phyloP scores from a whole-genome alignment of 1,284 basidiomycete genomes.

The Takashimella tepidaria region DNA sequence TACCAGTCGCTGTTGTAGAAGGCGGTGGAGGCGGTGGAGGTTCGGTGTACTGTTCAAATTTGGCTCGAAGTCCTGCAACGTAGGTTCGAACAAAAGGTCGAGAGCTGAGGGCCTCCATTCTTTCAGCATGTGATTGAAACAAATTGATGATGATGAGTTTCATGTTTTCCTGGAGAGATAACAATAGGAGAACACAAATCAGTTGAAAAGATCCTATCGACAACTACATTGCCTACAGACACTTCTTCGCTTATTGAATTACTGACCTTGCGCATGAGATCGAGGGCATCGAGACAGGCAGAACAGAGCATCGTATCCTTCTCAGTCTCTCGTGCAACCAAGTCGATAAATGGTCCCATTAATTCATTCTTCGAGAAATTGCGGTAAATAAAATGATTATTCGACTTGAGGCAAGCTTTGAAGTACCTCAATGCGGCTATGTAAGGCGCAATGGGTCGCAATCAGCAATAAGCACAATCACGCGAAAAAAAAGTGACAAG shows the following conservation, averaged over 20 bases:
- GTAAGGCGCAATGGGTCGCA: slow-evolving; percentile 9
- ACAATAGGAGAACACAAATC: too few relatives aligned
- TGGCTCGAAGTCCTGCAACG: slow-evolving; percentile 58
- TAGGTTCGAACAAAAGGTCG: slow-evolving; percentile 36
- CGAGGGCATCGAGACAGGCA: slow-evolving; percentile 92
- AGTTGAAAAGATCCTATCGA: too few relatives aligned
- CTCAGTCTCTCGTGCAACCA: slow-evolving; percentile 72
- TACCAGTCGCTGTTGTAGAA: slow-evolving; percentile 49
- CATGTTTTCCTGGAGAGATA: slow-evolving; percentile 73
- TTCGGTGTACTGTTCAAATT: slow-evolving; percentile 89
- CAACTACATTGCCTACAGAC: too few relatives aligned
- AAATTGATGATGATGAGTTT: slow-evolving; percentile 78
- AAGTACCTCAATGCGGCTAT: slow-evolving; percentile 86
- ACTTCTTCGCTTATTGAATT: too few relatives aligned
- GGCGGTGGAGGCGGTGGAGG: slow-evolving; percentile 56
- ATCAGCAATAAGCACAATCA: too few relatives aligned
- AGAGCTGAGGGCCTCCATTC: slow-evolving; percentile 62
- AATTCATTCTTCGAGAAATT: slow-evolving; percentile 82
- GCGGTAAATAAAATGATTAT: slow-evolving; percentile 78
- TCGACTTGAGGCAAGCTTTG: slow-evolving; percentile 73
- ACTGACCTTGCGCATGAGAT: slow-evolving; percentile 74
- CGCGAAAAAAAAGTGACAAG: too few relatives aligned
- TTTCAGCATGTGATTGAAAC: slow-evolving; percentile 68
- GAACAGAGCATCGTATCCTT: slow-evolving; percentile 90
- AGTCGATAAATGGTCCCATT: slow-evolving; percentile 72